phyloP scores from a whole-genome alignment of 805 yeast species.

The Kuraishia cidri region DNA sequence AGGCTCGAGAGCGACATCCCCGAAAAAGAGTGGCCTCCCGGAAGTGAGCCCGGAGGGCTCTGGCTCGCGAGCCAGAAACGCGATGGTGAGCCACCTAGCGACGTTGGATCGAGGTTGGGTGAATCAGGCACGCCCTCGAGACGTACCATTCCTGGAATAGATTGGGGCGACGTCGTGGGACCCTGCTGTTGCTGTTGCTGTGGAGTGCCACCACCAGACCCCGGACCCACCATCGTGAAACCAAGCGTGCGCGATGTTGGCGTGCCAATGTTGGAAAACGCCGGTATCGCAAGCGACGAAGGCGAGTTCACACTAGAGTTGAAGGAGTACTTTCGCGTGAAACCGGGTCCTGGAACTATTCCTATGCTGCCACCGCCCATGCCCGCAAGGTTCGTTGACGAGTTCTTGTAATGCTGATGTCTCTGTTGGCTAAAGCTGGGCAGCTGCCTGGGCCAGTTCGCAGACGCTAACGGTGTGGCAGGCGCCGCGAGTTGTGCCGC shows the following conservation, averaged over 20 bases:
- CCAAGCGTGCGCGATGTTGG: neutral
- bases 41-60: constrained; percentile 33
- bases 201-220: neutral
- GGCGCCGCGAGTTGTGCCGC: neutral
- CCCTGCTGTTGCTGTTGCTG: neutral
- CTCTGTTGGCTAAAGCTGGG: constrained; percentile 1
- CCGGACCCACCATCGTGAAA: neutral
- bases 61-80: constrained; percentile 42
- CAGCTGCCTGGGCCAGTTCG: neutral
- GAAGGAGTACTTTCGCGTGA: neutral
- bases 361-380: neutral
- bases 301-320: neutral
- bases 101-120: constrained; percentile 41
- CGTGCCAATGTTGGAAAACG: too few relatives aligned
- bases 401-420: constrained; percentile 3
- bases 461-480: neutral
- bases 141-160: too few relatives aligned
- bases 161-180: neutral
- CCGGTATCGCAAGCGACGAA: neutral
- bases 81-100: constrained; percentile 47
- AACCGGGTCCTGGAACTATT: too few relatives aligned
- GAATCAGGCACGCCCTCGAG: constrained; percentile 33
- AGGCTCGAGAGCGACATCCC: neutral
- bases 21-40: neutral
- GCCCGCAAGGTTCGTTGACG: neutral